Evolutionary conservation across 345 rosid genomes (phyloP).

Genomic region (Salix brachista): DNA sequence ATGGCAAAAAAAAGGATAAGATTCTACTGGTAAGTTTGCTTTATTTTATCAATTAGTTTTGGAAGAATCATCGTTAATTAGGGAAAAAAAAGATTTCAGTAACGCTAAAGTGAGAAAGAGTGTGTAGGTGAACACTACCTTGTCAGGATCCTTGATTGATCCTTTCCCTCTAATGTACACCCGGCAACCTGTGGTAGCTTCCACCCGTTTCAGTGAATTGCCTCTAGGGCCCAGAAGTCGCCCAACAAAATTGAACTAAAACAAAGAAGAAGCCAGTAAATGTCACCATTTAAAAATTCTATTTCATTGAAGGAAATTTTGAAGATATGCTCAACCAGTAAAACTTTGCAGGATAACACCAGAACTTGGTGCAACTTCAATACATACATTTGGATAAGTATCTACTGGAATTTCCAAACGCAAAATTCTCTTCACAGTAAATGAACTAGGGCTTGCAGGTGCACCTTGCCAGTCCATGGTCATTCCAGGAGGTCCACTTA

Average conservation of each 20-base stretch:
- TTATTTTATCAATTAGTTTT: slow-evolving; percentile 5
- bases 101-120: background rate
- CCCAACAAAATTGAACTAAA: slow-evolving; percentile 95
- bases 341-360: background rate
- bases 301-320: background rate
- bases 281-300: background rate
- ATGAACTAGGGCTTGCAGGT: slow-evolving; percentile 92
- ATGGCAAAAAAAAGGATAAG: background rate
- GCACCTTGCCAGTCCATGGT: slow-evolving; percentile 99
- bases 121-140: slow-evolving; percentile 40
- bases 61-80: background rate
- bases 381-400: slow-evolving; percentile 67
- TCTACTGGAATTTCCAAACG: slow-evolving; percentile 99
- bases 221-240: slow-evolving; percentile 98
- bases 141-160: slow-evolving; percentile 95
- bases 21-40: background rate
- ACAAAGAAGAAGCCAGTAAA: slow-evolving; percentile 9
- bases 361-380: background rate
- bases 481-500: slow-evolving; percentile 87
- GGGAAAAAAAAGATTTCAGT: background rate
- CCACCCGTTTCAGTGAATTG: slow-evolving; percentile 94
- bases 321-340: background rate
- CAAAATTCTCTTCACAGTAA: slow-evolving; percentile 86
- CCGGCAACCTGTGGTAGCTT: slow-evolving; percentile 97
- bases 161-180: slow-evolving; percentile 98